A percentile compares a stretch with the other conserved stretches of the same genome.
Conservation (phyloP, 495 filamentous ascomycete species). For the Trichoderma asperelloides region DNA sequence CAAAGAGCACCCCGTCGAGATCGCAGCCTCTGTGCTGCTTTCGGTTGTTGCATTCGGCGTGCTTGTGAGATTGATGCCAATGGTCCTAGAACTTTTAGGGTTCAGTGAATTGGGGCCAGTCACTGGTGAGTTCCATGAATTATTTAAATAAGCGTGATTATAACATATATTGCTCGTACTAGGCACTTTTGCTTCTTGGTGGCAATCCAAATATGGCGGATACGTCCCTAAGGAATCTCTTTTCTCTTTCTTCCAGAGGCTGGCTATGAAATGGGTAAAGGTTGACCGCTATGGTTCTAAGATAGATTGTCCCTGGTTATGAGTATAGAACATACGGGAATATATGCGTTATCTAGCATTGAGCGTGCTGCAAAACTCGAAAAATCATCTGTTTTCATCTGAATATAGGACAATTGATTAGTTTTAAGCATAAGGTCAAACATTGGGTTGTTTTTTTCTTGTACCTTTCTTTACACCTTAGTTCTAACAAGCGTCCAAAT, state of each 20-base stretch:
- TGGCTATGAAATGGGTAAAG: slow-evolving; percentile 34
- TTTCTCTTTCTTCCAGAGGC: slow-evolving; percentile 43
- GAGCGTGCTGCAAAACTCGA: too few relatives aligned
- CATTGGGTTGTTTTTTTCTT: too few relatives aligned
- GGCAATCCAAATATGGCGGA: slow-evolving; percentile 8
- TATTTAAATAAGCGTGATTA: background rate
- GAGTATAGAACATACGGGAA: too few relatives aligned
- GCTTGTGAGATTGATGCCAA: slow-evolving; percentile 34
- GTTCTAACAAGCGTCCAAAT: too few relatives aligned
- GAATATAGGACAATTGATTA: too few relatives aligned
- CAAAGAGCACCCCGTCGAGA: slow-evolving; percentile 15
- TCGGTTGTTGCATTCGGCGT: slow-evolving; percentile 43
- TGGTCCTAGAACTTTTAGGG: slow-evolving; percentile 37
- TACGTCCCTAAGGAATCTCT: slow-evolving; percentile 38
- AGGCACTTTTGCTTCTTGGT: background rate
- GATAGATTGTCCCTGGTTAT: too few relatives aligned
- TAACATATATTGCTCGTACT: too few relatives aligned
- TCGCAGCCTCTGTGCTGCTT: slow-evolving; percentile 14
- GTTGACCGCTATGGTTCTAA: too few relatives aligned
- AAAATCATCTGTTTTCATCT: too few relatives aligned
- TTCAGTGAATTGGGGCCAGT: slow-evolving; percentile 41
- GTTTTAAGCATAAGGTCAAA: too few relatives aligned
- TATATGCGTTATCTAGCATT: too few relatives aligned
- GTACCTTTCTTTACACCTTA: too few relatives aligned
- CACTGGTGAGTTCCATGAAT: slow-evolving; percentile 13